Conservation (phyloP, 148 eudicot genomes). For the Nepenthes gracilis region DNA sequence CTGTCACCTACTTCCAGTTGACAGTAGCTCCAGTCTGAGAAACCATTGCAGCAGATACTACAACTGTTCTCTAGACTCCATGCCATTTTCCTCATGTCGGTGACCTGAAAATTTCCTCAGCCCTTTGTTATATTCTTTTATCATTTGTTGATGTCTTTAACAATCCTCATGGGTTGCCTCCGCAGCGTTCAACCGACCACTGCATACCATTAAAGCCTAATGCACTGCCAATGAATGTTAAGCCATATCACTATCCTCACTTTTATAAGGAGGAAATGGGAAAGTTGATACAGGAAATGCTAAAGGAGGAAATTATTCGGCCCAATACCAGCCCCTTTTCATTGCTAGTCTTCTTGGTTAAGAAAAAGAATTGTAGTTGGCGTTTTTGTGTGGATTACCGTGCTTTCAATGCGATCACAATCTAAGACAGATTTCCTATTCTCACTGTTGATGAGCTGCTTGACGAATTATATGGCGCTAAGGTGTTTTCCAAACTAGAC, state of each 20-base stretch:
- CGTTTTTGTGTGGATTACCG: slow-evolving; percentile 4
- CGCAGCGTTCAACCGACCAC: too few species aligned
- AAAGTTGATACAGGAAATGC: slow-evolving; percentile 1
- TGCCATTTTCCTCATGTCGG: too few species aligned
- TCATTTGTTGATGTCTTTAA: too few species aligned
- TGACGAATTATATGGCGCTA: slow-evolving; percentile 6
- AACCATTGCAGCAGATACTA: too few species aligned
- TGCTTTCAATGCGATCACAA: neutral
- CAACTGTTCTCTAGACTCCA: too few species aligned
- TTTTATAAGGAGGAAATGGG: neutral
- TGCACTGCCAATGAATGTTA: neutral
- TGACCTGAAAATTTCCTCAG: too few species aligned
- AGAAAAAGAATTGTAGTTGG: slow-evolving; percentile 4
- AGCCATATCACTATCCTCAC: slow-evolving; percentile 4
- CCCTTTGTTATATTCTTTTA: too few species aligned
- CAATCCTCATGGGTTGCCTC: too few species aligned
- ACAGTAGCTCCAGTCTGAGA: too few species aligned
- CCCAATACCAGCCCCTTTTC: slow-evolving; percentile 7
- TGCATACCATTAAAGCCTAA: too few species aligned
- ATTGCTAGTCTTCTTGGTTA: neutral
- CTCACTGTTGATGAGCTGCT: neutral
- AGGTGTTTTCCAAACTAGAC: neutral
- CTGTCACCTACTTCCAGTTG: too few species aligned
- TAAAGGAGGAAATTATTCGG: neutral
- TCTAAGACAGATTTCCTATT: slow-evolving; percentile 1